A percentile compares a stretch with the other conserved stretches of the same genome.
phyloP scores from a whole-genome alignment of 164 flowering plant species.

The Chimonanthus praecox region DNA sequence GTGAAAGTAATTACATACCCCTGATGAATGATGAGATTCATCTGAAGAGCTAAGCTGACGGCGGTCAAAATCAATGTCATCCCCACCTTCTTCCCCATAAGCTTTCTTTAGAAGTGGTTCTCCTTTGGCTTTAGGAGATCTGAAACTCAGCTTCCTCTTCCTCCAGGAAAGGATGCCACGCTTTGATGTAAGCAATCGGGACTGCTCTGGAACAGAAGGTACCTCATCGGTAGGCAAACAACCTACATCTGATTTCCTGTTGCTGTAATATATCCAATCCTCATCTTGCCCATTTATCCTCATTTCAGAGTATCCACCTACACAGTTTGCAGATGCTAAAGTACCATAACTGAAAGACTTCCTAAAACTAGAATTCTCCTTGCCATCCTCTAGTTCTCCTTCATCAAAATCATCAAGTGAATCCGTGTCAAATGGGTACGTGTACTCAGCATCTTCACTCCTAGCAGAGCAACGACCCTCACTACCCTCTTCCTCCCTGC shows the following conservation, averaged over 20 bases:
- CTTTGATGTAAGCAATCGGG: constrained; percentile 47
- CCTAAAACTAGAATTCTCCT: constrained; percentile 49
- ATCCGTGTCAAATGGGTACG: constrained; percentile 77
- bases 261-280: constrained; percentile 79
- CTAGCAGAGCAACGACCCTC: constrained; percentile 62
- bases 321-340: constrained; percentile 76
- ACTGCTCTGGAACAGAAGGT: constrained; percentile 35
- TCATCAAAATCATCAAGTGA: constrained; percentile 69
- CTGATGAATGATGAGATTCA: constrained; percentile 42
- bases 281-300: constrained; percentile 55
- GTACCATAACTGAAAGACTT: constrained; percentile 89
- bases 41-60: constrained; percentile 88
- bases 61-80: constrained; percentile 95
- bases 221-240: constrained; percentile 46
- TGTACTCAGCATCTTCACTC: constrained; percentile 77
- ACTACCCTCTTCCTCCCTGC: constrained; percentile 72
- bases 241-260: constrained; percentile 79
- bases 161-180: constrained; percentile 86
- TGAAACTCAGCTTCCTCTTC: constrained; percentile 86
- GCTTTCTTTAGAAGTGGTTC: constrained; percentile 91
- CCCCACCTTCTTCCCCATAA: constrained; percentile 97
- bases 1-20: constrained; percentile 39
- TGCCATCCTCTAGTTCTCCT: constrained; percentile 55
- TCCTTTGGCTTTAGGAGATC: constrained; percentile 90
- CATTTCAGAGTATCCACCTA: constrained; percentile 55